Evolutionary conservation across 257 asterid species (phyloP), one percentile per base, ranked within the genome.

Genomic region (Vinca minor): DNA sequence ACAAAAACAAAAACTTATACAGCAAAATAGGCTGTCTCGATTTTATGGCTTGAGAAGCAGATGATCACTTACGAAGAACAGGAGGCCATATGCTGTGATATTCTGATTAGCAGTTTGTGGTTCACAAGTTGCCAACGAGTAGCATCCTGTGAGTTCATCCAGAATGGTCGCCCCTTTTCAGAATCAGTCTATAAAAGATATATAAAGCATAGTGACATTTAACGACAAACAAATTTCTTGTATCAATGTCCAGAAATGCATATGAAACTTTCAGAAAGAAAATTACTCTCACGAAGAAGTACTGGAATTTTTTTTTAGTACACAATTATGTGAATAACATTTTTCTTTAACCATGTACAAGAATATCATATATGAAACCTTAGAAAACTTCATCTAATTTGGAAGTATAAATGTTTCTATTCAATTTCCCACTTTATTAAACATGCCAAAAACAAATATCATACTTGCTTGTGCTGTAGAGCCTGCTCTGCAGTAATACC

Each of bases 401-500:
- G 38, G 34, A 39, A 41, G 20, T 41, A 23, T 47, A 60, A 60
- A 35, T 13, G 36, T 21, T 45, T 23, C 5, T 47, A 47, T 18
- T 59, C 34, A 38, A n/a, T n/a, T 59, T 36, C 31, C 3, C 7
- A 25, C 35, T 21, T 39, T 0, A 4, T 23, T 29, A 39, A 20
- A 46, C 32, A 59, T 59, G 28, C 13, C 17, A 10, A 42, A 13
- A 28, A 4, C 36, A 60, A 39, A 2, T 25, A 47, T 75, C 87
- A 77, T 76, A 93, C 99, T 79, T 48, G 80, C 70, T 82, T 83
- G 88, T 65, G 63, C 66, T 26, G 89, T 89, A 71, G 96, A 93
- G 66, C 99, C 99, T 62, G 97, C 86, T 73, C 99, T 73, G 79
- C 99, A 93, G 58, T 64, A 93, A 81, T 87, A 84, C 59, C 99